These are phyloP conservation scores for Myrmaecium sp. DNA, from an alignment of 2,329 filamentous ascomycete genomes.

Conservation along the genomic window DNA sequence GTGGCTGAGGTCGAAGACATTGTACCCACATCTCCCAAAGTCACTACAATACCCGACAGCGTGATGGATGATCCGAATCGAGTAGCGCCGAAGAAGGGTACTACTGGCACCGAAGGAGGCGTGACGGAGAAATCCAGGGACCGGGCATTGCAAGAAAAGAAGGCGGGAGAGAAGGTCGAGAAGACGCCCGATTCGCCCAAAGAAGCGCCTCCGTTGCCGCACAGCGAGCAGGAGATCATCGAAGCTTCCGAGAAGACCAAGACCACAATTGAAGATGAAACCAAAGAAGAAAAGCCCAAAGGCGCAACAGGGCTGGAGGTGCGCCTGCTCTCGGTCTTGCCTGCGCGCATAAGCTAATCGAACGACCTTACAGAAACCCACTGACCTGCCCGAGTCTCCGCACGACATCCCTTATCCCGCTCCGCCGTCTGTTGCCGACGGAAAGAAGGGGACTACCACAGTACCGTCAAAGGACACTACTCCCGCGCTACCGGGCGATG, in stretches of 20 bases:
- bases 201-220: slow-evolving; percentile 64
- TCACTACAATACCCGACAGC: slow-evolving; percentile 40
- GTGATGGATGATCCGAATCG: slow-evolving; percentile 86
- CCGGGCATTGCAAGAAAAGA: slow-evolving; percentile 48
- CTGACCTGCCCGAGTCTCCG: slow-evolving; percentile 61
- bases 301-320: slow-evolving; percentile 37
- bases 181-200: slow-evolving; percentile 74
- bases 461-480: slow-evolving; percentile 12
- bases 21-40: slow-evolving; percentile 15
- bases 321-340: slow-evolving; percentile 9
- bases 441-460: slow-evolving; percentile 4
- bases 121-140: slow-evolving; percentile 77
- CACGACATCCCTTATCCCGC: slow-evolving; percentile 30
- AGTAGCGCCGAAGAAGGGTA: slow-evolving; percentile 62
- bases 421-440: slow-evolving; percentile 28
- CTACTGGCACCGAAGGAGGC: slow-evolving; percentile 74
- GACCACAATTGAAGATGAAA: slow-evolving; percentile 13
- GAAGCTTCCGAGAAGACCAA: slow-evolving; percentile 11
- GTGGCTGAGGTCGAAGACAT: slow-evolving; percentile 21
- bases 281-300: slow-evolving; percentile 21
- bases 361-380: slow-evolving; percentile 48
- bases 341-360: slow-evolving; percentile 1
- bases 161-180: slow-evolving; percentile 46
- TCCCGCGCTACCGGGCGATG: too few species aligned
- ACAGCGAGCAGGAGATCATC: slow-evolving; percentile 61